phyloP scores from a whole-genome alignment of 768 basidiomycete species.

The Multifurca ochricompacta region DNA sequence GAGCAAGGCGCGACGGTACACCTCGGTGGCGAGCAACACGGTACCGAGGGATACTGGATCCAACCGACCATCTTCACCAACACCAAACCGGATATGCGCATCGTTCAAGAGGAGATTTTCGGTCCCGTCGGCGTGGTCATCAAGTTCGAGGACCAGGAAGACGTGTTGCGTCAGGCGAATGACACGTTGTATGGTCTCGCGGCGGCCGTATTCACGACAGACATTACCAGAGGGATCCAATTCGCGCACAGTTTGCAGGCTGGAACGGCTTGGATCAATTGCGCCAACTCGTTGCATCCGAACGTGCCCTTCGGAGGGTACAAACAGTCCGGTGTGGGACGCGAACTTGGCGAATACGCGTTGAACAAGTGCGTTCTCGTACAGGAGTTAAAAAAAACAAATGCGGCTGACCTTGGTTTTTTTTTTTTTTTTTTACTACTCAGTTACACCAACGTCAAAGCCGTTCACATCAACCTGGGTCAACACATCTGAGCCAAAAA shows the following conservation, averaged over 20 bases:
- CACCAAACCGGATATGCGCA: conserved; percentile 46
- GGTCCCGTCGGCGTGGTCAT: conserved; percentile 59
- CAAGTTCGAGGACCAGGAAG: conserved; percentile 56
- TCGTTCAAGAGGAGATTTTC: conserved; percentile 54
- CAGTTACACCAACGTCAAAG: not conserved
- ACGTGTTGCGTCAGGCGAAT: conserved; percentile 69
- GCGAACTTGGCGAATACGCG: conserved; percentile 63
- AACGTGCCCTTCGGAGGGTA: conserved; percentile 55
- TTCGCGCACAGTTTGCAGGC: conserved; percentile 71
- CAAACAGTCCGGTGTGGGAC: conserved; percentile 67
- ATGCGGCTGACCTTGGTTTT: no score
- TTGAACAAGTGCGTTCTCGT: conserved; percentile 33
- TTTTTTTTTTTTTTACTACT: no score
- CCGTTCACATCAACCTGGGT: no score
- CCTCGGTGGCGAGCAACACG: conserved; percentile 44
- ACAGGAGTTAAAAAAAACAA: no score
- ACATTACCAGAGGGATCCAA: conserved; percentile 65
- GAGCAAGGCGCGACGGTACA: conserved; percentile 48
- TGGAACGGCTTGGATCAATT: conserved; percentile 69
- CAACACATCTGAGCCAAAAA: no score
- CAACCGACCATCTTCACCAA: conserved; percentile 58
- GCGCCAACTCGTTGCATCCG: conserved; percentile 23
- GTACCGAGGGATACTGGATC: conserved; percentile 54
- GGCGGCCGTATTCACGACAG: conserved; percentile 73
- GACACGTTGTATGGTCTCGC: conserved; percentile 83